Evolutionary conservation across 2,329 filamentous ascomycete species (phyloP).

Genomic region (Cordyceps fumosorosea): DNA sequence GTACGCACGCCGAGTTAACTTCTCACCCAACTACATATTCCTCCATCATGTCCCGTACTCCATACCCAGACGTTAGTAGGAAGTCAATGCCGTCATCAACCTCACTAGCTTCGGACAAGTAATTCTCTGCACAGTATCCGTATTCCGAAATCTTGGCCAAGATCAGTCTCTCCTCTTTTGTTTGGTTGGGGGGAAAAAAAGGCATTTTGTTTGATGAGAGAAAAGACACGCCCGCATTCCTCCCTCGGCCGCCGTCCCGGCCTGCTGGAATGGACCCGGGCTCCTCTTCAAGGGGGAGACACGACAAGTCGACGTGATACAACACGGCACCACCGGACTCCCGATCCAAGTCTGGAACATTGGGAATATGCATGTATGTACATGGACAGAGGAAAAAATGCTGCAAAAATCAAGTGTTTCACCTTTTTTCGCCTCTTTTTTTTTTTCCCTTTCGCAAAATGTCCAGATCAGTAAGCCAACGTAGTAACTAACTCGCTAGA

Average conservation of each 20-base stretch:
- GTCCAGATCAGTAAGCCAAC: not conserved
- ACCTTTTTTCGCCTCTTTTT: not conserved
- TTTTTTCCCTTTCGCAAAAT: not conserved
- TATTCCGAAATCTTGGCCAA: not conserved
- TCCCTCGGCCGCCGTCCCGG: not conserved
- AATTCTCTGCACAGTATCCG: not conserved
- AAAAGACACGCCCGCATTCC: not conserved
- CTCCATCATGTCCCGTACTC: not conserved
- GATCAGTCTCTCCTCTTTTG: not conserved
- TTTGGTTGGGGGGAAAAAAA: not conserved
- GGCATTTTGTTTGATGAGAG: not conserved
- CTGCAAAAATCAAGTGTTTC: slow-evolving; percentile 1
- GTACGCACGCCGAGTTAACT: not conserved
- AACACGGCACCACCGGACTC: not conserved
- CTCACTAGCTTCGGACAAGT: not conserved
- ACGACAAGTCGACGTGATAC: not conserved
- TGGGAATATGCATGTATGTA: not conserved
- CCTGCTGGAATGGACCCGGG: not conserved
- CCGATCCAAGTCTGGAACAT: not conserved
- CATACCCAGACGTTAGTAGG: too few species aligned
- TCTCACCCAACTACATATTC: not conserved
- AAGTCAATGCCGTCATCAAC: slow-evolving; percentile 4
- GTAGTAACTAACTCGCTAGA: too few species aligned
- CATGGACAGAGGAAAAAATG: not conserved
- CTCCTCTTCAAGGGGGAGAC: not conserved